Evolutionary conservation across 2,329 filamentous ascomycete genomes (phyloP).

Genomic region (Aspergillus pseudotamarii): DNA sequence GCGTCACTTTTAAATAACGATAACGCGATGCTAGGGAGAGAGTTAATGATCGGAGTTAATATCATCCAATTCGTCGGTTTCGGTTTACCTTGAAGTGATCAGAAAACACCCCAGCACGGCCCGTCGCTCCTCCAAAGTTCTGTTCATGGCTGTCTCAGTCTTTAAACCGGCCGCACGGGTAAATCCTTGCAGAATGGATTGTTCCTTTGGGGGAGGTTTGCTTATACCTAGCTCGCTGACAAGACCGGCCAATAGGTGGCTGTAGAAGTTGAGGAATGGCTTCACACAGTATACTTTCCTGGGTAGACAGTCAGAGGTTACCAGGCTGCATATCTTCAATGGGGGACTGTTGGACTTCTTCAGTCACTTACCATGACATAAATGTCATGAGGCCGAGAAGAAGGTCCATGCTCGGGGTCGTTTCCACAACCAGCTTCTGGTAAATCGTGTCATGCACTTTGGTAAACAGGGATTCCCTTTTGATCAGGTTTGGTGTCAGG

Average conservation of each 20-base stretch:
- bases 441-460: conserved; percentile 50
- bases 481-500: conserved; percentile 46
- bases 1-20: conserved; percentile 54
- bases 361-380: conserved; percentile 44
- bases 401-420: conserved; percentile 54
- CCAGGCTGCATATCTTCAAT: background rate
- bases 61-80: background rate
- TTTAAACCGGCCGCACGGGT: background rate
- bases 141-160: background rate
- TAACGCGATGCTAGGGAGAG: conserved; percentile 37
- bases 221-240: conserved; percentile 21
- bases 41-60: background rate
- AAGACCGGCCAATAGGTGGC: conserved; percentile 17
- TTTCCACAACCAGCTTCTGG: conserved; percentile 47
- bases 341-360: background rate
- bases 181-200: background rate
- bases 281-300: background rate
- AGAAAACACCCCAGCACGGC: conserved; percentile 54
- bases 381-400: conserved; percentile 54
- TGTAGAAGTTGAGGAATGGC: conserved; percentile 3
- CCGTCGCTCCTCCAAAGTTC: conserved; percentile 54
- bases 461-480: conserved; percentile 46
- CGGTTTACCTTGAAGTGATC: conserved; percentile 42
- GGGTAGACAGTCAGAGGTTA: background rate
- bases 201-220: background rate